phyloP scores from a whole-genome alignment of 2,329 filamentous ascomycete species.

The Helotiales sp. region DNA sequence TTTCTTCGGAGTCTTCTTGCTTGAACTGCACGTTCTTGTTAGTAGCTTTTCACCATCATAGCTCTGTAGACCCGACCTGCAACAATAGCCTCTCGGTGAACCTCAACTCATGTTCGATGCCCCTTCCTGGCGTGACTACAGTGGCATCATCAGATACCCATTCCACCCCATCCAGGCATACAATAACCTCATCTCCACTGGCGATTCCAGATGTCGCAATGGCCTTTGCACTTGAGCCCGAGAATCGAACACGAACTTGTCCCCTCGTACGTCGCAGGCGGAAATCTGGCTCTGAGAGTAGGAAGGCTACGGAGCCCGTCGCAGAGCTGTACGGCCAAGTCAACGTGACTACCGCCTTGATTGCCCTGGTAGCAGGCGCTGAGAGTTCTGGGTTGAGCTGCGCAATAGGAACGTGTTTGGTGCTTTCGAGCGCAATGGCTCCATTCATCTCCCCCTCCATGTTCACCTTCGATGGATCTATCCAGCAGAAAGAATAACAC shows the following conservation, averaged over 20 bases:
- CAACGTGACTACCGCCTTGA: slow-evolving; percentile 79
- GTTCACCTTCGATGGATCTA: slow-evolving; percentile 10
- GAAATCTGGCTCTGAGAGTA: slow-evolving; percentile 85
- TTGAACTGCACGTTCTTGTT: slow-evolving; percentile 48
- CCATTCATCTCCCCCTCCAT: slow-evolving; percentile 32
- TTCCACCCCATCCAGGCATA: slow-evolving; percentile 71
- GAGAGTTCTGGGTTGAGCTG: slow-evolving; percentile 56
- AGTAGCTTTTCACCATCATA: slow-evolving; percentile 22
- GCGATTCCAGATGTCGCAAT: slow-evolving; percentile 71
- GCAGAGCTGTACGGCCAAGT: slow-evolving; percentile 91
- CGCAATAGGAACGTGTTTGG: slow-evolving; percentile 57
- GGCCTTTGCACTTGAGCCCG: slow-evolving; percentile 70
- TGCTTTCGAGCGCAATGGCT: slow-evolving; percentile 27
- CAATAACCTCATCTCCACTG: slow-evolving; percentile 75
- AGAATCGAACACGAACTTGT: slow-evolving; percentile 80
- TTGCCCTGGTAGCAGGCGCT: slow-evolving; percentile 48
- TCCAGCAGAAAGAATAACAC: slow-evolving; percentile 3
- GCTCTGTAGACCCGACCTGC: slow-evolving; percentile 45
- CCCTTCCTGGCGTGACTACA: slow-evolving; percentile 54
- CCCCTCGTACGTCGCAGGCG: slow-evolving; percentile 77
- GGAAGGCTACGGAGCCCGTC: slow-evolving; percentile 73
- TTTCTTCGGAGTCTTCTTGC: slow-evolving; percentile 53
- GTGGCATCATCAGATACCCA: slow-evolving; percentile 53
- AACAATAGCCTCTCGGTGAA: slow-evolving; percentile 57
- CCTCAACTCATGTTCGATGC: slow-evolving; percentile 63